phyloP scores from a whole-genome alignment of 2,329 filamentous ascomycete genomes.

The Aspergillus pseudoglaucus region DNA sequence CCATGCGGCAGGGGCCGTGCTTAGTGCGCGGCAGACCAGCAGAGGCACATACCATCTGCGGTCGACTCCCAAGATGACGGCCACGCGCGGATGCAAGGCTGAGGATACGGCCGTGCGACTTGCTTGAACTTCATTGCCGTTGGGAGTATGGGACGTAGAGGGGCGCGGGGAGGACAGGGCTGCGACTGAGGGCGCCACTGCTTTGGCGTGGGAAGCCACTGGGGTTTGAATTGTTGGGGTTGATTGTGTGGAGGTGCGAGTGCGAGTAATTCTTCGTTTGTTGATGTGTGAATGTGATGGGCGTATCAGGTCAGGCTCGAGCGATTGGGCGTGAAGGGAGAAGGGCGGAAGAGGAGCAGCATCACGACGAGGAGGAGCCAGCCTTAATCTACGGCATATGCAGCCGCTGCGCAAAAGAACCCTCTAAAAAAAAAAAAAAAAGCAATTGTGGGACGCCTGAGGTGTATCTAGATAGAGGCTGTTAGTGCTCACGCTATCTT shows the following conservation, averaged over 20 bases:
- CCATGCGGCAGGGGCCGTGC: constrained; percentile 63
- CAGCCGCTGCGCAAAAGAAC: constrained; percentile 24
- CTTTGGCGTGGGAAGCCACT: constrained; percentile 19
- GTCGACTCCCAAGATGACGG: constrained; percentile 69
- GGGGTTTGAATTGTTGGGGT: background rate
- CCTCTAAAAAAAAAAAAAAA: constrained; percentile 1
- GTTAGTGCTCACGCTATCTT: background rate
- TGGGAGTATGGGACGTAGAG: constrained; percentile 22
- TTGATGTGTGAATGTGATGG: constrained; percentile 9
- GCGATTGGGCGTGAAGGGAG: constrained; percentile 20
- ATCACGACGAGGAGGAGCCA: constrained; percentile 36
- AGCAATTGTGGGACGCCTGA: background rate
- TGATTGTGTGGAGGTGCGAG: constrained; percentile 6
- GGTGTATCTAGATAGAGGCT: background rate
- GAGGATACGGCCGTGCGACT: constrained; percentile 21
- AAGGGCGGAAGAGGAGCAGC: constrained; percentile 31
- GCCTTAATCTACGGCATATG: constrained; percentile 34
- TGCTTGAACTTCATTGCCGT: constrained; percentile 19
- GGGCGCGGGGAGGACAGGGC: constrained; percentile 25
- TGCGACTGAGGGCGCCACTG: constrained; percentile 21
- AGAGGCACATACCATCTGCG: constrained; percentile 67
- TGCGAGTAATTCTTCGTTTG: constrained; percentile 6
- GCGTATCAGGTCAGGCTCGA: constrained; percentile 18
- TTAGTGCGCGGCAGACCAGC: constrained; percentile 65
- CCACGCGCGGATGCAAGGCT: constrained; percentile 66